Conservation (phyloP, 441 rosid species). For the Croton setiger region DNA sequence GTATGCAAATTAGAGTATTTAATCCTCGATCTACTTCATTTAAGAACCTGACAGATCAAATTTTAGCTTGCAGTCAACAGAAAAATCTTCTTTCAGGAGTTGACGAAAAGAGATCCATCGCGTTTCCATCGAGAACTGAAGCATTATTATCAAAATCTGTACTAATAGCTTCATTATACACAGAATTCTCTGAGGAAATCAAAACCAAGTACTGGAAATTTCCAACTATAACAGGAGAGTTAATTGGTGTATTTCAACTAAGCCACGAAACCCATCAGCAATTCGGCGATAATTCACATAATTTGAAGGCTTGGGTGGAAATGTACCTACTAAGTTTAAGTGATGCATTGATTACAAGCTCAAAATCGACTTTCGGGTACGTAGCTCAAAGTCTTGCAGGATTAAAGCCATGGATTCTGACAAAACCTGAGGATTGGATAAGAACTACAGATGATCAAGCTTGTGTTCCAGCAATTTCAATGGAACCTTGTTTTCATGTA, state of each 20-base stretch:
- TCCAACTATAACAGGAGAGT: conserved; percentile 48
- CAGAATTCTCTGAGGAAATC: conserved; percentile 47
- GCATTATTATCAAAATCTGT: conserved; percentile 32
- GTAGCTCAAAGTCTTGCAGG: conserved; percentile 31
- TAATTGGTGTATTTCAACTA: conserved; percentile 56
- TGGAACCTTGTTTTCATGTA: background rate
- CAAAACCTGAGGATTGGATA: background rate
- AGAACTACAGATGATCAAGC: background rate
- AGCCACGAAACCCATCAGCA: conserved; percentile 45
- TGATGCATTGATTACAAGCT: conserved; percentile 27
- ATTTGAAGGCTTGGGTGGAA: conserved; percentile 32
- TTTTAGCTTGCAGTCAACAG: conserved; percentile 50
- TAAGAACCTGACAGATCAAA: conserved; percentile 57
- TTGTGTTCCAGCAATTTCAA: background rate
- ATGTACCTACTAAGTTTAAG: conserved; percentile 25
- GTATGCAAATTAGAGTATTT: conserved; percentile 64
- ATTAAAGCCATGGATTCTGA: conserved; percentile 24
- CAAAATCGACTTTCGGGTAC: conserved; percentile 31
- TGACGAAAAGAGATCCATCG: background rate
- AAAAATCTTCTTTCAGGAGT: conserved; percentile 58
- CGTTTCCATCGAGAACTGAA: no score
- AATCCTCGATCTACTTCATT: conserved; percentile 47
- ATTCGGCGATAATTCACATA: conserved; percentile 22
- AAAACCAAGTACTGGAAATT: conserved; percentile 45
- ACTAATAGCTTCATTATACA: conserved; percentile 44